Evolutionary conservation across 2,329 filamentous ascomycete genomes (phyloP).

Genomic region (Cladosporium sp.): DNA sequence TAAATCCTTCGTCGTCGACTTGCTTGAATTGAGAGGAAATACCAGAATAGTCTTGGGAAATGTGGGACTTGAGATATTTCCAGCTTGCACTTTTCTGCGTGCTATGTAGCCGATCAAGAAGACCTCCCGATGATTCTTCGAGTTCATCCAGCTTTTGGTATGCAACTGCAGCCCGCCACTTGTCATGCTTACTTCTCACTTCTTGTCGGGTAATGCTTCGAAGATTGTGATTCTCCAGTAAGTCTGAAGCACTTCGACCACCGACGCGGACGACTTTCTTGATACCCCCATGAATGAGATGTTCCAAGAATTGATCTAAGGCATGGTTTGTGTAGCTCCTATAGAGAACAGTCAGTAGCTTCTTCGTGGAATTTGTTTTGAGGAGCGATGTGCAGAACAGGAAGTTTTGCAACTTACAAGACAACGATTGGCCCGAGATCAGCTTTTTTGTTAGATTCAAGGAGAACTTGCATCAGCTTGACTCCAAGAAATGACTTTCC

Average conservation of each 20-base stretch:
- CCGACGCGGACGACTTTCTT: constrained; percentile 59
- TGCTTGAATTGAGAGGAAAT: constrained; percentile 21
- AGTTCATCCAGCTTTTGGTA: constrained; percentile 20
- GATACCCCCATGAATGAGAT: constrained; percentile 47
- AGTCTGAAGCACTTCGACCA: constrained; percentile 51
- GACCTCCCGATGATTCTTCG: constrained; percentile 17
- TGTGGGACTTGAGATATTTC: constrained; percentile 13
- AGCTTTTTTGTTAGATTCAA: constrained; percentile 41
- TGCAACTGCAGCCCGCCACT: no score
- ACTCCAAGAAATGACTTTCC: constrained; percentile 62
- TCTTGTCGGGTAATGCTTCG: constrained; percentile 31
- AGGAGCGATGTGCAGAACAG: no score
- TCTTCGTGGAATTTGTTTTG: constrained; percentile 27
- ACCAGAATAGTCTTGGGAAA: constrained; percentile 17
- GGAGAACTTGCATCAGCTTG: constrained; percentile 52
- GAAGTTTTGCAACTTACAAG: no score
- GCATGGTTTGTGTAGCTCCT: constrained; percentile 51
- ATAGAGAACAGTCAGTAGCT: constrained; percentile 44
- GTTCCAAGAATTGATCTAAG: constrained; percentile 55
- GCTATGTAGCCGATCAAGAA: constrained; percentile 5
- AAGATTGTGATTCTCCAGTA: constrained; percentile 50
- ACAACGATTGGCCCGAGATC: no score
- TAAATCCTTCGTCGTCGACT: constrained; percentile 24
- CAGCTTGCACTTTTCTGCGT: neutral
- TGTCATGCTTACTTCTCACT: constrained; percentile 39